These are phyloP conservation scores for Pholiota conissans DNA, from an alignment of 768 basidiomycete genomes.

Conservation along the genomic window DNA sequence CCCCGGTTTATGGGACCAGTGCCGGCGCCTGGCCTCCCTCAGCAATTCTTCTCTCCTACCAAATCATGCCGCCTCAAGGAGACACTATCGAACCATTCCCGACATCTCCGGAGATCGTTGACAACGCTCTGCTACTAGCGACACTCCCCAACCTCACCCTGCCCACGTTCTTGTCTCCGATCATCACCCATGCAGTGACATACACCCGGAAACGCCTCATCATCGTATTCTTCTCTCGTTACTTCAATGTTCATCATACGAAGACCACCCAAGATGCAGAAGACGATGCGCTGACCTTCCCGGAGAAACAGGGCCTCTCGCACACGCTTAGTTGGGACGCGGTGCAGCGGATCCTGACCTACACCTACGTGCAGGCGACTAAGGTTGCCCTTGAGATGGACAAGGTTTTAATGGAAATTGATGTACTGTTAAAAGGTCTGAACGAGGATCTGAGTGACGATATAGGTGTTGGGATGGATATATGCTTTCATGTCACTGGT, in stretches of 20 bases:
- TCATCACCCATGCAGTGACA: conserved; percentile 50
- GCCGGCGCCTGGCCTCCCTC: neutral
- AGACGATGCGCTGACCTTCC: conserved; percentile 11
- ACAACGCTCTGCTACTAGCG: conserved; percentile 49
- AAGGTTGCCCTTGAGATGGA: conserved; percentile 66
- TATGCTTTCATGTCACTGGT: conserved; percentile 50
- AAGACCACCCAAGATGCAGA: neutral
- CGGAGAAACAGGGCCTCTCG: conserved; percentile 32
- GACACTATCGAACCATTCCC: conserved; percentile 9
- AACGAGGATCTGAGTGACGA: conserved; percentile 44
- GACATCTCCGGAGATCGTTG: conserved; percentile 10
- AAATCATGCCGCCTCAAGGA: conserved; percentile 6
- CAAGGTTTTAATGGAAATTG: conserved; percentile 74
- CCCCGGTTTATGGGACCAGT: neutral
- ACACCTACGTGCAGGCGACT: conserved; percentile 85
- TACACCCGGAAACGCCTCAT: conserved; percentile 51
- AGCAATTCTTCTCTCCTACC: neutral
- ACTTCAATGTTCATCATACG: conserved; percentile 43
- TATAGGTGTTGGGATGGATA: conserved; percentile 42
- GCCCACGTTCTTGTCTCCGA: conserved; percentile 56
- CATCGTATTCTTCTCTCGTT: conserved; percentile 64
- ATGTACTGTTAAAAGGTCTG: conserved; percentile 70
- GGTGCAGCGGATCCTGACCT: conserved; percentile 77
- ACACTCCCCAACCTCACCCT: conserved; percentile 48
- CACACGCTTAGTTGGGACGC: conserved; percentile 59